Conservation (phyloP, 305 asterid species). For the Ilex paraguariensis region DNA sequence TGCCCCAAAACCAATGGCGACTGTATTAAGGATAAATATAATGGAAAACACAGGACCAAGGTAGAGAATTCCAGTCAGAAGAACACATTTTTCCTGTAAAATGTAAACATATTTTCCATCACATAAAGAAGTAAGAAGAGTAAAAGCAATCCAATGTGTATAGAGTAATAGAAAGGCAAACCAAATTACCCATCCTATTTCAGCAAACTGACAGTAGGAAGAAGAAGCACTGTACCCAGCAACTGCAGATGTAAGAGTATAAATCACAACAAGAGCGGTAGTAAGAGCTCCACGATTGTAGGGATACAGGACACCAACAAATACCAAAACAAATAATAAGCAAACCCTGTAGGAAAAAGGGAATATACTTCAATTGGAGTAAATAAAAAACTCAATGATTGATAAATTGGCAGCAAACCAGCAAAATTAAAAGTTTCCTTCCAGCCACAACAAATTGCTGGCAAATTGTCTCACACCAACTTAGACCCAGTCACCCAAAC, state of each 20-base stretch:
- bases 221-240: constrained; percentile 77
- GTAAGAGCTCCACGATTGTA: constrained; percentile 66
- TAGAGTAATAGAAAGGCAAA: constrained; percentile 2
- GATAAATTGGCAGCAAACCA: no score
- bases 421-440: no score
- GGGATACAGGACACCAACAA: constrained; percentile 62
- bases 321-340: constrained; percentile 53
- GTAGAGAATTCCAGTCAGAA: constrained; percentile 53
- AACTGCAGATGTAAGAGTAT: constrained; percentile 62
- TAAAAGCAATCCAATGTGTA: constrained; percentile 9
- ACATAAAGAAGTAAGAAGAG: background rate
- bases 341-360: constrained; percentile 45
- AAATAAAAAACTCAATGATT: no score
- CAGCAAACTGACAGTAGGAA: constrained; percentile 52
- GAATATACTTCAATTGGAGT: background rate
- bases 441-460: no score
- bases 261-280: constrained; percentile 43
- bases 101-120: constrained; percentile 2
- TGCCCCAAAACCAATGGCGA: constrained; percentile 47
- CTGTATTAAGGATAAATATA: constrained; percentile 45
- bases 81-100: constrained; percentile 56
- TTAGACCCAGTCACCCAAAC: no score
- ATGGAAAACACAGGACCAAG: constrained; percentile 44
- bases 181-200: constrained; percentile 63
- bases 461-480: no score